Evolutionary conservation across 257 asterid species (phyloP).

Genomic region (Phtheirospermum japonicum): DNA sequence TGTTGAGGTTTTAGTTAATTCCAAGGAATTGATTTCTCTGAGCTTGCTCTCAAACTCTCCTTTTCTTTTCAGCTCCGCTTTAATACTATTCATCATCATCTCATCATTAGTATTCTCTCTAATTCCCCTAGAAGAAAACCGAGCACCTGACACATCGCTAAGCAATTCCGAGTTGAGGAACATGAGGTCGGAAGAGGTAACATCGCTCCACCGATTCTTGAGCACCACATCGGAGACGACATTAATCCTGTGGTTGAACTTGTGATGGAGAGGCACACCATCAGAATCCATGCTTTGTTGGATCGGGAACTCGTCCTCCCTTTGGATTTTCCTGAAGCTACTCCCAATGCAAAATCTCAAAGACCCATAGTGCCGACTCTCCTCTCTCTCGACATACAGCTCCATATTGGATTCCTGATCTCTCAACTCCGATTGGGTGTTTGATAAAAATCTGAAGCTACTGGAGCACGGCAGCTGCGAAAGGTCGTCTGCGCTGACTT

Average conservation of each 20-base stretch:
- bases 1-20: neutral
- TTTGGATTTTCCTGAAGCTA: slow-evolving; percentile 29
- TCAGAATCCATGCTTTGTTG: slow-evolving; percentile 23
- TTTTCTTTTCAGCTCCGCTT: slow-evolving; percentile 38
- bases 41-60: slow-evolving; percentile 28
- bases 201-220: slow-evolving; percentile 63
- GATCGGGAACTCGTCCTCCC: slow-evolving; percentile 37
- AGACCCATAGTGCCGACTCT: slow-evolving; percentile 27
- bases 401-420: slow-evolving; percentile 31
- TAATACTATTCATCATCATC: slow-evolving; percentile 27
- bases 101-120: too few species aligned
- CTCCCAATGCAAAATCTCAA: slow-evolving; percentile 45
- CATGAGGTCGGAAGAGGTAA: slow-evolving; percentile 60
- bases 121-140: too few species aligned
- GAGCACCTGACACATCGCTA: slow-evolving; percentile 35
- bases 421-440: slow-evolving; percentile 23
- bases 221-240: slow-evolving; percentile 43
- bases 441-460: slow-evolving; percentile 39
- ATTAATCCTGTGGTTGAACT: slow-evolving; percentile 46
- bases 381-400: slow-evolving; percentile 46
- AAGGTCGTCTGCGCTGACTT: slow-evolving; percentile 41
- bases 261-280: slow-evolving; percentile 32
- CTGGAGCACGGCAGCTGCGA: slow-evolving; percentile 24
- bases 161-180: slow-evolving; percentile 54
- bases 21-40: slow-evolving; percentile 24